Evolutionary conservation across 139 green algal genomes (phyloP), one percentile per base, ranked within the genome.

Genomic region (Haematococcus sp.): DNA sequence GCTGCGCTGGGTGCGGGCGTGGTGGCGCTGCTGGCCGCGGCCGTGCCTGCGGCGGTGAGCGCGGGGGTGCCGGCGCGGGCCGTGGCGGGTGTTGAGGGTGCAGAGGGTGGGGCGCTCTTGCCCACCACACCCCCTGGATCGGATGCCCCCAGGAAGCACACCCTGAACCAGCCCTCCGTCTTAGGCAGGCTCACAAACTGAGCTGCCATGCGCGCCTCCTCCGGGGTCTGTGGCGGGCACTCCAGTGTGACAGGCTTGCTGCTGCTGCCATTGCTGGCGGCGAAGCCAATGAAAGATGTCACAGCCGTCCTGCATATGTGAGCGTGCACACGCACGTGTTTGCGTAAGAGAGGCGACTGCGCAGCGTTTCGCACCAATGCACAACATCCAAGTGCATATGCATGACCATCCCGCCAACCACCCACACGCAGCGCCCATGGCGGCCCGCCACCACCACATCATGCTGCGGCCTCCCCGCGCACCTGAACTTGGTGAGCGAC

Each of bases 401-500:
- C 59, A 67, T 25, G 54, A 31, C n/a, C 54, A 61, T 25, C n/a
- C n/a, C n/a, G n/a, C n/a, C n/a, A n/a, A n/a, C n/a, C n/a, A n/a
- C n/a, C n/a, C n/a, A n/a, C n/a, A n/a, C n/a, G 40, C 40, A 49
- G 40, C 40, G 40, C 40, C 40, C 40, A 49, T 49, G 40, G 40
- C 40, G 11, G 40, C 20, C 25, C 58, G 9, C 25, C 28, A 22
- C 3, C 58, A 16, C 20, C 28, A 19, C 25, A 33, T 5, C 58
- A 35, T n/a, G 19, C 27, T 22, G 3, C 23, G 4, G 35, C 58
- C n/a, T 34, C 11, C 25, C 61, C 28, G 20, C 69, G 35, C 65
- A 81, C 79, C 74, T 76, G 80, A 85, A 85, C 43, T 79, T 71
- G 20, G 68, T 16, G 19, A 85, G 56, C 32, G 80, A 85, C 0